A percentile compares a stretch with the other conserved stretches of the same genome.
Evolutionary conservation across 2,329 filamentous ascomycete species (phyloP).

Genomic region (Tolypocladium amazonense): DNA sequence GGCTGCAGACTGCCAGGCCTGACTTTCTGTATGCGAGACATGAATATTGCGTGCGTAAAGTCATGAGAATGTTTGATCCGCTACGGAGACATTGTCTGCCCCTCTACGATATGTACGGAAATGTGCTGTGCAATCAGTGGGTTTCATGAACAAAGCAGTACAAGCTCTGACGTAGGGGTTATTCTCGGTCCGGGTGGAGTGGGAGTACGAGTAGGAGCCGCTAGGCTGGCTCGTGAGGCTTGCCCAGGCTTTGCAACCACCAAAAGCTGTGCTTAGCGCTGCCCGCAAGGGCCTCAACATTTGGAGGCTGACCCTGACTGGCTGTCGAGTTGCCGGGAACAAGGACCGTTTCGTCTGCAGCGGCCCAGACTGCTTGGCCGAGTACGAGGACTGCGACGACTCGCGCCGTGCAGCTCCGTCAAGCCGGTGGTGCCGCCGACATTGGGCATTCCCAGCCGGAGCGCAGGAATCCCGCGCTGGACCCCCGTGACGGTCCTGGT

Average conservation of each 20-base stretch:
- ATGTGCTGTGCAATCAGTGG: not conserved
- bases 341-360: not conserved
- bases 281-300: not conserved
- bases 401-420: not conserved
- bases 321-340: not conserved
- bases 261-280: not conserved
- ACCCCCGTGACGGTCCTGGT: not conserved
- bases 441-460: not conserved
- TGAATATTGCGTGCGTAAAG: not conserved
- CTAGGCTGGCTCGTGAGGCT: not conserved
- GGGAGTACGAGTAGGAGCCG: not conserved
- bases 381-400: not conserved
- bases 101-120: not conserved
- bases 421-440: not conserved
- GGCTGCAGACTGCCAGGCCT: not conserved
- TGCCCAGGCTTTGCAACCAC: not conserved
- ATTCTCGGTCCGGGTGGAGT: not conserved
- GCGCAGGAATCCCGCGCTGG: not conserved
- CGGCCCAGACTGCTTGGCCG: not conserved
- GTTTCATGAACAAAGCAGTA: not conserved
- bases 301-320: not conserved
- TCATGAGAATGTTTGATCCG: not conserved
- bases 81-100: not conserved
- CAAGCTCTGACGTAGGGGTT: not conserved
- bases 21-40: not conserved